Evolutionary conservation across 1,284 basidiomycete species (phyloP).

Genomic region (Ceratobasidium papillatum): DNA sequence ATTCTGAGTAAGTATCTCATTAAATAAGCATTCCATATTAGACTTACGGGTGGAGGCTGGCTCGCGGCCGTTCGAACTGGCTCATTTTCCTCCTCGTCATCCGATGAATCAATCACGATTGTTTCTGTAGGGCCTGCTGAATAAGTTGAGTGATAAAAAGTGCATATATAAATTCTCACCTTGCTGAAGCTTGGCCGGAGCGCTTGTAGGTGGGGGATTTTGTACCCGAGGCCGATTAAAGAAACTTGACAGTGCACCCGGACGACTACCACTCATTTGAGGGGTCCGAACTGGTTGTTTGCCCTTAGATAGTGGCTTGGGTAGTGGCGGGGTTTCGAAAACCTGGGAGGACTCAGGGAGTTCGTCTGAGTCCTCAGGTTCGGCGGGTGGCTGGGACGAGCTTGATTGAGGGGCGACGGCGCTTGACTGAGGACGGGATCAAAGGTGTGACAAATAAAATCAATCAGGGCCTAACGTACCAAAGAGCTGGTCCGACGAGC

Average conservation of each 20-base stretch:
- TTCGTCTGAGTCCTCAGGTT: neutral
- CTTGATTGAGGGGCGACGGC: neutral
- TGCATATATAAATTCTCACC: neutral
- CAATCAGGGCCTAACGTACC: neutral
- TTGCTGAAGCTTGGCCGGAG: neutral
- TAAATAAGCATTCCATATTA: neutral
- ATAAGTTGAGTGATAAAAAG: neutral
- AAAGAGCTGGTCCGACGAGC: neutral
- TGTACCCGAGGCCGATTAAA: neutral
- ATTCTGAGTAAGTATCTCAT: neutral
- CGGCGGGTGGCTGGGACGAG: neutral
- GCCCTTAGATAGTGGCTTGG: neutral
- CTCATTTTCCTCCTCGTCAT: conserved; percentile 1
- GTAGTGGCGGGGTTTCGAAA: neutral
- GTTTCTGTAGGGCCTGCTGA: neutral
- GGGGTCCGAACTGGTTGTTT: neutral
- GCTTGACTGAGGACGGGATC: conserved; percentile 3
- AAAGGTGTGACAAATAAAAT: neutral
- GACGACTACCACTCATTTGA: neutral
- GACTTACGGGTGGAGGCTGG: conserved; percentile 2
- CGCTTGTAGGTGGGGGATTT: neutral
- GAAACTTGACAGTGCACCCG: neutral
- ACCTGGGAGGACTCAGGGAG: neutral
- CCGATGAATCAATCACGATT: conserved; percentile 25
- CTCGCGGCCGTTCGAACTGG: neutral